Conservation (phyloP, 106 monocot species). For the Allium sativum region DNA sequence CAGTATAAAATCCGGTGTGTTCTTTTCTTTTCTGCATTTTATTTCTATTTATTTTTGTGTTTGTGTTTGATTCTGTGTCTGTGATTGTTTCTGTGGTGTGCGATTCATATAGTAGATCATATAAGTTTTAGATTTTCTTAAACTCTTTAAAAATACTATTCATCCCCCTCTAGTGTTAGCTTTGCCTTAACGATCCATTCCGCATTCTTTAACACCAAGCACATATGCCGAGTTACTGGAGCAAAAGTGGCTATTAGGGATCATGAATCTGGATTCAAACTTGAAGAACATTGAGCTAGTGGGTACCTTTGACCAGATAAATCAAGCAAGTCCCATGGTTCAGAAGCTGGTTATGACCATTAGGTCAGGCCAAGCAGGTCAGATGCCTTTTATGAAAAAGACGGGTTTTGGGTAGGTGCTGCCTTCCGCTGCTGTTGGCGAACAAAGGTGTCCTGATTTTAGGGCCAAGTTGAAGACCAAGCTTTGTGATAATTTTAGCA, state of each 20-base stretch:
- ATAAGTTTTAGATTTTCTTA: no score
- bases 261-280: slow-evolving; percentile 53
- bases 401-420: background rate
- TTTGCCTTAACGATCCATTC: no score
- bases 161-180: slow-evolving; percentile 61
- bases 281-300: slow-evolving; percentile 68
- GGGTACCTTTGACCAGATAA: slow-evolving; percentile 71
- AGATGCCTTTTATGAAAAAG: no score
- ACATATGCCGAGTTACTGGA: slow-evolving; percentile 47
- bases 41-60: no score
- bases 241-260: slow-evolving; percentile 65
- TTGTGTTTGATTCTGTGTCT: no score
- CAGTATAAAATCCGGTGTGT: no score
- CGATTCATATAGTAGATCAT: no score
- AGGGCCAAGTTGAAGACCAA: slow-evolving; percentile 53
- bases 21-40: no score
- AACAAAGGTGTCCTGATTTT: background rate
- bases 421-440: background rate
- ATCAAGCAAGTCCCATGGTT: slow-evolving; percentile 50
- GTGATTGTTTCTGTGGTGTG: no score
- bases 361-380: no score
- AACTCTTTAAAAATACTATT: no score
- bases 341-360: slow-evolving; percentile 44
- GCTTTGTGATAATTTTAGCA: slow-evolving; percentile 59
- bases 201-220: slow-evolving; percentile 60